Conservation (phyloP, 345 rosid genomes). For the Pelargonium nanum region DNA sequence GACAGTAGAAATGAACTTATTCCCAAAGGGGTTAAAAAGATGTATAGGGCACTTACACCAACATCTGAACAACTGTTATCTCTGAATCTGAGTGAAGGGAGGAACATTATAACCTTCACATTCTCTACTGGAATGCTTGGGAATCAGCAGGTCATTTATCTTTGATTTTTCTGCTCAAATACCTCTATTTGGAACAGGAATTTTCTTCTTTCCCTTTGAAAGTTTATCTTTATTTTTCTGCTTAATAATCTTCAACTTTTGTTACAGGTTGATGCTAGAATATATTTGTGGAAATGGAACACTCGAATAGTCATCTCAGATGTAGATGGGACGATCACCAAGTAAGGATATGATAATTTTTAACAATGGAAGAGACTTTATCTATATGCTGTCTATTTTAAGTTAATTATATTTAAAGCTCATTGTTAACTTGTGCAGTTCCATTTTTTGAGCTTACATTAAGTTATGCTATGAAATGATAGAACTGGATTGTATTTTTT, state of each 20-base stretch:
- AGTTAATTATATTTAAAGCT: no score
- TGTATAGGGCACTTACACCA: constrained; percentile 47
- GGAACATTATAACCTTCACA: constrained; percentile 64
- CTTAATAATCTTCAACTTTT: background rate
- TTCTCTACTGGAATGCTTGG: constrained; percentile 90
- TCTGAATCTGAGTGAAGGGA: constrained; percentile 68
- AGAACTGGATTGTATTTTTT: background rate
- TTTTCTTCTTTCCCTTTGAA: constrained; percentile 1
- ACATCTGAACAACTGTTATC: constrained; percentile 83
- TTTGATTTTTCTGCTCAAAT: constrained; percentile 8
- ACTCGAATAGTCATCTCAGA: constrained; percentile 81
- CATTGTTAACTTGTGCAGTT: background rate
- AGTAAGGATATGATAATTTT: constrained; percentile 28
- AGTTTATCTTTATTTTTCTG: background rate
- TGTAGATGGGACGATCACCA: constrained; percentile 98
- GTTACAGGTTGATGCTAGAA: constrained; percentile 80
- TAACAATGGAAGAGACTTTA: background rate
- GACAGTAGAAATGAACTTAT: constrained; percentile 22
- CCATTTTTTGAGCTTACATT: background rate
- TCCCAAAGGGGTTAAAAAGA: constrained; percentile 38
- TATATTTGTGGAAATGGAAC: constrained; percentile 95
- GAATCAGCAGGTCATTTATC: constrained; percentile 57
- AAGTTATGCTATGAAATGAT: constrained; percentile 1
- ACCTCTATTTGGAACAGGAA: background rate
- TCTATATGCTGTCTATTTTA: no score